Evolutionary conservation across 2,329 filamentous ascomycete genomes (phyloP), one percentile per base, ranked within the genome.

Genomic region (Verticillium longisporum): DNA sequence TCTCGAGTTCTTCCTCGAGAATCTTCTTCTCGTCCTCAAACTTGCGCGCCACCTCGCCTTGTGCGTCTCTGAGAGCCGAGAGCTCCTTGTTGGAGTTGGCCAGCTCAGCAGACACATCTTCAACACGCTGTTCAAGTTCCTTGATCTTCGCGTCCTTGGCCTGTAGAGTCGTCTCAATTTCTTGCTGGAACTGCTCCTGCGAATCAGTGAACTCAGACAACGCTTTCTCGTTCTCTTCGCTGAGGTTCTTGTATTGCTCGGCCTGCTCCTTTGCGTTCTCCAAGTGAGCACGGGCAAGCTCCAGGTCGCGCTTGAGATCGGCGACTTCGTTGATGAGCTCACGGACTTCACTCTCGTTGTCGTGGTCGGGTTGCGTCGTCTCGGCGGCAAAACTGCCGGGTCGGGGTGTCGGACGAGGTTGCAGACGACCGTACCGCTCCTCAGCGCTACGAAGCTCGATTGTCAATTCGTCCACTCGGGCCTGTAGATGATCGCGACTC

Each of bases 361-460:
- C 78, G 54, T 82, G 78, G 14, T 82, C 79, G 1, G 80, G 76
- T 15, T 83, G 75, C 3, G 71, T 71, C 10, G 73, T 71, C 32
- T 70, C 71, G 33, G 80, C 77, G n/a, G 74, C 68, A 37, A 71
- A 68, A 55, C 76, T 71, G 31, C 78, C 80, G 4, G 83, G 77
- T 64, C 88, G 80, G 1, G 88, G 82, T 1, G 87, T 91, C 4
- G 90, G 88, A 61, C 89, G 85, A n/a, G 91, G 89, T 66, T 95
- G 91, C 60, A 97, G 80, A 34, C 92, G 85, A 66, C 90, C 88
- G 6, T 91, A 83, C 58, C 92, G 89, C 74, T 98, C 95, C 72
- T 98, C 92, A 0, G 93, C 92, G 69, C 89, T 92, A 67, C 90
- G 89, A 32, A 98, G 80, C 71, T 98, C 92, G 61, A 96, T 90